These are phyloP conservation scores for Solioccasus polychromus DNA, from an alignment of 768 basidiomycete species.

Conservation along the genomic window DNA sequence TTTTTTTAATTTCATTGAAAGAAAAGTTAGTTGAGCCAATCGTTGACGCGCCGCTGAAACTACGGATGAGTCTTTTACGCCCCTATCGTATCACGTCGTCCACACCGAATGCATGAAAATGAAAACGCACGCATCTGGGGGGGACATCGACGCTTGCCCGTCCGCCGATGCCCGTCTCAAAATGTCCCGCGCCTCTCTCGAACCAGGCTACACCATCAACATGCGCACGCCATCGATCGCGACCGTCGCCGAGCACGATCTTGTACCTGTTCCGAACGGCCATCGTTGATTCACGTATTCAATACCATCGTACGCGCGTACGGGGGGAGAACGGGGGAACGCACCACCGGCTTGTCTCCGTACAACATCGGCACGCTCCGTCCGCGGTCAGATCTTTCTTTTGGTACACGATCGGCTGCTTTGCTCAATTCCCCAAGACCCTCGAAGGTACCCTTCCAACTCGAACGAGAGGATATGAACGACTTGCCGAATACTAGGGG, in stretches of 20 bases:
- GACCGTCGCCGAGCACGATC: constrained; percentile 46
- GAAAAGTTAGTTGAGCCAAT: no score
- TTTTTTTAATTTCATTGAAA: no score
- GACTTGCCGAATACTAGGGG: constrained; percentile 65
- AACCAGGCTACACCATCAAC: constrained; percentile 56
- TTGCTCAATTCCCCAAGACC: constrained; percentile 89
- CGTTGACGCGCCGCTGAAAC: constrained; percentile 75
- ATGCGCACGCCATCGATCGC: constrained; percentile 11
- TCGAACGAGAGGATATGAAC: no score
- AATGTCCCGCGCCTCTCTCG: constrained; percentile 49
- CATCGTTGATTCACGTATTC: constrained; percentile 38
- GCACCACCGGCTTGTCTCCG: constrained; percentile 72
- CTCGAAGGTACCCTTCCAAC: constrained; percentile 46
- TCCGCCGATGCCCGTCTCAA: constrained; percentile 68
- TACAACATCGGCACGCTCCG: constrained; percentile 79
- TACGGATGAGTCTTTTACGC: constrained; percentile 82
- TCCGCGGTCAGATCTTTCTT: constrained; percentile 75
- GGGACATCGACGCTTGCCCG: constrained; percentile 63
- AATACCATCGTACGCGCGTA: not conserved
- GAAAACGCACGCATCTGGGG: constrained; percentile 56
- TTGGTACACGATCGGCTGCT: constrained; percentile 85
- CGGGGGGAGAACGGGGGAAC: constrained; percentile 19
- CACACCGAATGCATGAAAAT: not conserved
- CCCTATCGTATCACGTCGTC: no score
- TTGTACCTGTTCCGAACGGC: constrained; percentile 57